phyloP scores from a whole-genome alignment of 2,329 filamentous ascomycete species.

The Arthroderma uncinatum region DNA sequence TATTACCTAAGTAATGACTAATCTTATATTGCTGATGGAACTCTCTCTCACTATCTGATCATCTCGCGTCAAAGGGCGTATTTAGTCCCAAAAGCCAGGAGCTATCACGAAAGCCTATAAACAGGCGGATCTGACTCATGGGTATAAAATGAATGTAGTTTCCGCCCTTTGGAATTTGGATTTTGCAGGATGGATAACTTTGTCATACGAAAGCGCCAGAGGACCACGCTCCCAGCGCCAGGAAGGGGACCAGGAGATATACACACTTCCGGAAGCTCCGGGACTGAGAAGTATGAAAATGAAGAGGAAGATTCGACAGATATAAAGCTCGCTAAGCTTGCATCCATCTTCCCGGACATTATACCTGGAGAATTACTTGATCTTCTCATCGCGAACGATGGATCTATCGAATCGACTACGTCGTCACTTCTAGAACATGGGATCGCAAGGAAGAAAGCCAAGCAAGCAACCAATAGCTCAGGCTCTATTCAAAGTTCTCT shows the following conservation, averaged over 20 bases:
- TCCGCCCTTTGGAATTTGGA: not conserved
- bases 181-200: not conserved
- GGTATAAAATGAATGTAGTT: not conserved
- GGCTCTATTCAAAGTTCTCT: slow-evolving; percentile 55
- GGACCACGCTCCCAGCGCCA: not conserved
- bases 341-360: slow-evolving; percentile 59
- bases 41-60: not conserved
- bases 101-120: not conserved
- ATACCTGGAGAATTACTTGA: slow-evolving; percentile 63
- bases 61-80: not conserved
- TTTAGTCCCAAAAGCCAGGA: not conserved
- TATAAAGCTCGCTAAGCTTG: slow-evolving; percentile 71
- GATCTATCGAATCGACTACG: slow-evolving; percentile 58
- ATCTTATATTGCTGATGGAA: too few relatives aligned
- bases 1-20: not conserved
- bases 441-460: slow-evolving; percentile 18
- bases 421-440: slow-evolving; percentile 39
- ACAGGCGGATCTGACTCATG: not conserved
- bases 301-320: slow-evolving; percentile 69
- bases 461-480: slow-evolving; percentile 28
- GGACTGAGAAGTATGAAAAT: not conserved
- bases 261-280: too few relatives aligned
- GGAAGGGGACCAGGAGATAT: not conserved
- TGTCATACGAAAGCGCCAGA: not conserved
- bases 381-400: slow-evolving; percentile 63